phyloP scores from a whole-genome alignment of 2,329 filamentous ascomycete species.

The Teratosphaeria epicoccoides region DNA sequence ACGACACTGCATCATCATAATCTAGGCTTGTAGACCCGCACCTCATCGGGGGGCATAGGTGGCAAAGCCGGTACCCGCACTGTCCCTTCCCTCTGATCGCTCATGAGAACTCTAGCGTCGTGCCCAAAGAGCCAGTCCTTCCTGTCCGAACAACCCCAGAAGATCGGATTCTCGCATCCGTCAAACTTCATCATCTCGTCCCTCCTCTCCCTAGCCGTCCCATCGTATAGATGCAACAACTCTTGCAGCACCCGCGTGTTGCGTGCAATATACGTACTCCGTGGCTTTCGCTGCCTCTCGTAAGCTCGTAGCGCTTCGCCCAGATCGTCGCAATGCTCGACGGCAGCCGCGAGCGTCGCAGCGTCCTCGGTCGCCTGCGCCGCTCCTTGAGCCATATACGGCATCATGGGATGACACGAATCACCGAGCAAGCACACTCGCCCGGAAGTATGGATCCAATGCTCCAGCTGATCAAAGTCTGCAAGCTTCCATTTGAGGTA shows the following conservation, averaged over 20 bases:
- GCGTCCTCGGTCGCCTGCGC: constrained; percentile 60
- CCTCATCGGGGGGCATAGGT: constrained; percentile 6
- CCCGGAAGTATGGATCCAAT: constrained; percentile 45
- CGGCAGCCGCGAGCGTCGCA: constrained; percentile 37
- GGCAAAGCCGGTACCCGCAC: constrained; percentile 2
- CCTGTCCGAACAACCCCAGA: constrained; percentile 17
- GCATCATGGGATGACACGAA: constrained; percentile 57
- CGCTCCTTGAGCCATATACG: constrained; percentile 56
- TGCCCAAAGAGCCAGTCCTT: constrained; percentile 23
- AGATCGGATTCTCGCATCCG: constrained; percentile 20
- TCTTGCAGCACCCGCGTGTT: constrained; percentile 25
- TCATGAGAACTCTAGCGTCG: constrained; percentile 2
- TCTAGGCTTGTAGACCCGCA: constrained; percentile 4
- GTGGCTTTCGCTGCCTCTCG: constrained; percentile 12
- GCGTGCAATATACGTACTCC: constrained; percentile 19
- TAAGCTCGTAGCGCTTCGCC: constrained; percentile 8
- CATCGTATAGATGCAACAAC: constrained; percentile 23
- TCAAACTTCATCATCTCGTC: constrained; percentile 20
- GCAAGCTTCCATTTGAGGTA: constrained; percentile 54
- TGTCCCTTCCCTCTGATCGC: neutral
- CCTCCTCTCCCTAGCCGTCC: constrained; percentile 14
- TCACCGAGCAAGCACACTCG: constrained; percentile 51
- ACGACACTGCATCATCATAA: no score
- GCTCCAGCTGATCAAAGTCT: constrained; percentile 45
- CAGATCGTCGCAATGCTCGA: constrained; percentile 11